A percentile compares a stretch with the other conserved stretches of the same genome.
These are phyloP conservation scores for Silybum marianum DNA, from an alignment of 129 eudicot genomes.

Conservation along the genomic window DNA sequence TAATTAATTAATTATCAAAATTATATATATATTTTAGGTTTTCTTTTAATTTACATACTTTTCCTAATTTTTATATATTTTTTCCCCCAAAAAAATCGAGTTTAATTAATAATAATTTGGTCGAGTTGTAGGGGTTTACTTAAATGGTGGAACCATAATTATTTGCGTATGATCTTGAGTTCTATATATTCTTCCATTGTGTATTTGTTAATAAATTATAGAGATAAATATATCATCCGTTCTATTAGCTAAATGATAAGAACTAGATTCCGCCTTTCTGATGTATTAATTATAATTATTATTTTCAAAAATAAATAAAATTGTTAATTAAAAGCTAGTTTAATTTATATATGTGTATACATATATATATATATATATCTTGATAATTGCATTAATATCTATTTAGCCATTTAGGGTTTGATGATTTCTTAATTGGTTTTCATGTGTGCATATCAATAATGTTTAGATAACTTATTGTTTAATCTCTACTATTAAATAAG, in stretches of 20 bases:
- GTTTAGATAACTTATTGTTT: no score
- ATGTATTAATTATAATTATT: background rate
- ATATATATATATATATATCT: background rate
- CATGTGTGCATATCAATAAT: no score
- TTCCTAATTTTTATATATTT: background rate
- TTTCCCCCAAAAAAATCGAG: background rate
- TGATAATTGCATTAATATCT: background rate
- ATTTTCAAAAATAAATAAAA: background rate
- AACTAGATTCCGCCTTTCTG: background rate
- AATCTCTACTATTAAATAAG: no score
- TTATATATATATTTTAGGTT: background rate
- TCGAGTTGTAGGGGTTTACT: background rate
- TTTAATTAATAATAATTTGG: background rate
- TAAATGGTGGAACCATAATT: background rate
- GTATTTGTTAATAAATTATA: conserved; percentile 8
- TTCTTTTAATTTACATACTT: conserved; percentile 4
- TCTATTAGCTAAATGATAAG: background rate
- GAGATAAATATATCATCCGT: background rate
- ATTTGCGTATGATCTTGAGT: conserved; percentile 8
- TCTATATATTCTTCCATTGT: conserved; percentile 5
- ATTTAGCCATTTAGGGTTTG: background rate
- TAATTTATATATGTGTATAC: background rate
- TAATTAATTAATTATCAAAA: conserved; percentile 14
- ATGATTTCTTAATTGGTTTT: background rate
- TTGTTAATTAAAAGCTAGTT: background rate